Base-by-base conservation (phyloP, 495 filamentous ascomycete species). In the Letharia lupina region DNA sequence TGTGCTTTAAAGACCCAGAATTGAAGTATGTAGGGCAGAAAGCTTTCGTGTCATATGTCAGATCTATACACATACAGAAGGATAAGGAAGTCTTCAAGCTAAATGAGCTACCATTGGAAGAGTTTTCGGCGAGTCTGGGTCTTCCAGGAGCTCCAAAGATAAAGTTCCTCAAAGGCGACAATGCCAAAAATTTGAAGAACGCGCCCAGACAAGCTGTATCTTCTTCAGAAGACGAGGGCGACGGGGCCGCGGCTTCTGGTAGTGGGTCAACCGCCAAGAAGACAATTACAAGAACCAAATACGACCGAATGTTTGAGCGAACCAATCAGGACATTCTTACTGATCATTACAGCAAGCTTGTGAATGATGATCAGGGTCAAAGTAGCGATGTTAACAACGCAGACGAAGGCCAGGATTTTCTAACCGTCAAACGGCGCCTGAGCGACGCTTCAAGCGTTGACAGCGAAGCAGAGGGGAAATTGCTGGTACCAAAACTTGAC, bases 1-100 rank as follows among this genome's bases (percentile, higher is more conserved):
- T 96, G 85, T 93, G 90, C 72, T 98, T 98, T 80, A 91, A 96
- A 75, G 90, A 96, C 54, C 88, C 93, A 3, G 90, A 95, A 70
- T 77, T 98, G 62, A 98, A 98, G 70, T 98, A 98, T 73, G 79
- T 98, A 4, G 95, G 89, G 7, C 94, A 98, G 71, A 98, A 97
- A 72, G 93, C 94, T 0, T 99, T 99, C 68, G 85, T 92, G 64
- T 90, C 87, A 50, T 96, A 98, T 74, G 86, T 87, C 20, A 84
- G 87, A 56, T 93, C 90, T 11, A 76, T 98, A 60, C 85, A 91
- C 73, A 77, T 96, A 35, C 92, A 97, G 76, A 93, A 90, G 70
- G 93, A 99, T 71, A 96, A 93, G 76, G 90, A 95, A 40, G 82
- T 91, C 6, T 99, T 98, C 74, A 84, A 93, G 61, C 77, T 98